phyloP scores from a whole-genome alignment of 2,329 filamentous ascomycete species.

The Coniella vitis region DNA sequence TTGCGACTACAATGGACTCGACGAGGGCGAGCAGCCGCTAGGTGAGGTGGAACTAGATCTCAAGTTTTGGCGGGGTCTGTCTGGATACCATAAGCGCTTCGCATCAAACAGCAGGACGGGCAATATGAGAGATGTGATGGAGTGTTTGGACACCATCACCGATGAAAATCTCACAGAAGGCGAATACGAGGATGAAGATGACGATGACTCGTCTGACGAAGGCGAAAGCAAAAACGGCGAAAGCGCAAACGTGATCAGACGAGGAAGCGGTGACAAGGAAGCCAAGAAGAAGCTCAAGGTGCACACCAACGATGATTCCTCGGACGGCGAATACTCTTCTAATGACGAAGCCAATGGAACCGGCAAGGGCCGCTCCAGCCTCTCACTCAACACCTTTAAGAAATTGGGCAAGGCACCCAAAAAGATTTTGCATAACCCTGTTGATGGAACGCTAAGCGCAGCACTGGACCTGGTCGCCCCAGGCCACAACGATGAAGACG shows the following conservation, averaged over 20 bases:
- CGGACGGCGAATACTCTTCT: conserved; percentile 18
- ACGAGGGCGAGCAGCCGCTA: conserved; percentile 47
- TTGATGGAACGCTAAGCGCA: conserved; percentile 17
- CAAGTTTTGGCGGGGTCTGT: conserved; percentile 56
- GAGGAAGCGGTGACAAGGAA: conserved; percentile 9
- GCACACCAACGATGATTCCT: conserved; percentile 14
- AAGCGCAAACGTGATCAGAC: not conserved
- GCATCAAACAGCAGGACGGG: conserved; percentile 43
- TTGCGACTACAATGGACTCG: conserved; percentile 31
- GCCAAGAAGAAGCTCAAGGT: conserved; percentile 15
- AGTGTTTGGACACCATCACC: conserved; percentile 55
- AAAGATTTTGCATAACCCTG: conserved; percentile 17
- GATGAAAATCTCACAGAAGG: conserved; percentile 42
- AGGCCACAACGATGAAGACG: conserved; percentile 30
- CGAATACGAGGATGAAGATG: conserved; percentile 15
- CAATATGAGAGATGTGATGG: conserved; percentile 53
- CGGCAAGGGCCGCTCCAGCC: conserved; percentile 7
- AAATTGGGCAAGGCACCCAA: conserved; percentile 28
- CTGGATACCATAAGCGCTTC: conserved; percentile 49
- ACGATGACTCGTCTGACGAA: conserved; percentile 17
- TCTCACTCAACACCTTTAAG: conserved; percentile 20
- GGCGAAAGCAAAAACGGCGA: not conserved
- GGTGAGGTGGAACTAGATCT: conserved; percentile 52
- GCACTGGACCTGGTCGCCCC: conserved; percentile 9
- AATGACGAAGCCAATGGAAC: conserved; percentile 23